Evolutionary conservation across 352 stramenopile genomes (phyloP), one percentile per base, ranked within the genome.

Genomic region (Pythium inflatum): DNA sequence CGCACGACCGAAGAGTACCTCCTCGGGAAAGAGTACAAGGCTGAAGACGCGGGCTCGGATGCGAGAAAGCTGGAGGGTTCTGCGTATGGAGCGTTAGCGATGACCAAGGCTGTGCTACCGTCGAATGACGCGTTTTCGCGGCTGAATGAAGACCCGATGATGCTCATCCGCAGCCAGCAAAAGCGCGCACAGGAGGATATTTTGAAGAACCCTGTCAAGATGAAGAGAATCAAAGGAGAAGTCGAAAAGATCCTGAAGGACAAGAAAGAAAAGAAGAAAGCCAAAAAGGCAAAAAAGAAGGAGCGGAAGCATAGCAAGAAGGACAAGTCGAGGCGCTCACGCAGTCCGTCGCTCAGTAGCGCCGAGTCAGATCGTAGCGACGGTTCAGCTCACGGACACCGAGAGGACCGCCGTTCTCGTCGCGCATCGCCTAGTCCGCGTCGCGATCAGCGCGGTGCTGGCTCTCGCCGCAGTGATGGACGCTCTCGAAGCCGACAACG

Each of bases 61-160:
- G 33, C 88, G 51, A 87, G 81, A 36, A 77, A 90, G 28, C 77
- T 87, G 3, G 77, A 53, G 0, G 85, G 80, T 13, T 80, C 80
- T 4, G 87, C 85, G 43, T 94, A 94, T 54, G 87, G 89, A 12
- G 82, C 89, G 5, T 56, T 94, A 31, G 85, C 80, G 28, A 59
- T 91, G 49, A 73, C 59, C 0, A 90, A 92, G 61, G 74, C 62
- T 0, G 70, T 78, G 1, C 51, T 89, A 9, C 78, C 86, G 2
- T 79, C 86, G 12, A 98, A 98, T 61, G 92, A 98, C 68, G 73
- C 85, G 20, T 99, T 99, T 79, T 95, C 94, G 49, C 74, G 96
- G 24, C 76, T 97, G 30, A 91, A 98, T 34, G 97, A 99, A 70
- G 97, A 99, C 78, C 97, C 97, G 2, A 98, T 99, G 94, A 98